phyloP scores from a whole-genome alignment of 2,329 filamentous ascomycete species.

The Colletotrichum salicis region DNA sequence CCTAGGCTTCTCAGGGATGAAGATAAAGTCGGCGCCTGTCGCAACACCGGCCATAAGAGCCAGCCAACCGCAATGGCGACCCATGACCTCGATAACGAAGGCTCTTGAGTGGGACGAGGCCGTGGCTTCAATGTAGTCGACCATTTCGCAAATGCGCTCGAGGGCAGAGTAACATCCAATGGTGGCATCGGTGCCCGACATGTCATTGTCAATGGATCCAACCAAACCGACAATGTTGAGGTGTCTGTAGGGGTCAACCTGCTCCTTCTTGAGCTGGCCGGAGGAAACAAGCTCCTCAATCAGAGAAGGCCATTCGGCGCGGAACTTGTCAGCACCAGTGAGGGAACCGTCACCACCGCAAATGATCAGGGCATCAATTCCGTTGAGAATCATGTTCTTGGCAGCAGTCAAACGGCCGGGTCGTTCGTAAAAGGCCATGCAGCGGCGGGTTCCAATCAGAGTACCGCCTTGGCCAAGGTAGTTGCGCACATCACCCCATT shows the following conservation, averaged over 20 bases:
- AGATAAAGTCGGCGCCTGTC: slow-evolving; percentile 95
- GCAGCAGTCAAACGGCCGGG: slow-evolving; percentile 84
- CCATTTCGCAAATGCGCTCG: slow-evolving; percentile 90
- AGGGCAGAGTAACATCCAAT: slow-evolving; percentile 97
- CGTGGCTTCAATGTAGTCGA: slow-evolving; percentile 97
- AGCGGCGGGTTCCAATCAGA: slow-evolving; percentile 93
- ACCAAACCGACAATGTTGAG: slow-evolving; percentile 97
- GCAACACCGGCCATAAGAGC: slow-evolving; percentile 96
- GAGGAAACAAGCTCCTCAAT: slow-evolving; percentile 84
- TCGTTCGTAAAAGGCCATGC: slow-evolving; percentile 91
- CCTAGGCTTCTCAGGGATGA: slow-evolving; percentile 94
- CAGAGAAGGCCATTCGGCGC: slow-evolving; percentile 89
- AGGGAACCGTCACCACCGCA: slow-evolving; percentile 97
- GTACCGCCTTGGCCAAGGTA: slow-evolving; percentile 95
- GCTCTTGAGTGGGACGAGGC: slow-evolving; percentile 93
- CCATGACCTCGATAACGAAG: slow-evolving; percentile 99
- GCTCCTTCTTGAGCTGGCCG: slow-evolving; percentile 75
- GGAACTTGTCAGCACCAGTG: slow-evolving; percentile 94
- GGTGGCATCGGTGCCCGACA: slow-evolving; percentile 95
- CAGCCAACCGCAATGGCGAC: slow-evolving; percentile 96
- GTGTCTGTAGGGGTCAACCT: slow-evolving; percentile 81
- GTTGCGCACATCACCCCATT: slow-evolving; percentile 93
- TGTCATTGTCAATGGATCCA: slow-evolving; percentile 97
- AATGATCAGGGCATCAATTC: slow-evolving; percentile 95
- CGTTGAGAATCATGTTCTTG: slow-evolving; percentile 92